Evolutionary conservation across 768 basidiomycete genomes (phyloP).

Genomic region (Tulasnella sp.): DNA sequence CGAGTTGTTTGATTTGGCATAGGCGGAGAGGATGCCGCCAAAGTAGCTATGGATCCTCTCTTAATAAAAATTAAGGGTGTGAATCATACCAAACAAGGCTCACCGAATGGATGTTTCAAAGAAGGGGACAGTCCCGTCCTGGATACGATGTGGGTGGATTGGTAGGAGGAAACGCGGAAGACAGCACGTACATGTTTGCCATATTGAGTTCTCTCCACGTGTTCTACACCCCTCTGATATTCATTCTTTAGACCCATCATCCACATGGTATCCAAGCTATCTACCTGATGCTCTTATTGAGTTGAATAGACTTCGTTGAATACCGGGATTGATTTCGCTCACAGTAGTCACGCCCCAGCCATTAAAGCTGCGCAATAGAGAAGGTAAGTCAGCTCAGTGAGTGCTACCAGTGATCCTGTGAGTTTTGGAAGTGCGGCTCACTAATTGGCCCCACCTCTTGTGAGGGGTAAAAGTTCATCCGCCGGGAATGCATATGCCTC

Average conservation of each 20-base stretch:
- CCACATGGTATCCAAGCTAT: conserved; percentile 78
- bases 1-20: conserved; percentile 43
- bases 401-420: not conserved
- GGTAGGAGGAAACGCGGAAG: no score
- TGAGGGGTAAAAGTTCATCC: conserved; percentile 23
- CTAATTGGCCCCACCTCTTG: conserved; percentile 15
- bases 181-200: not conserved
- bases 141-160: not conserved
- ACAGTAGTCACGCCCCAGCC: conserved; percentile 65
- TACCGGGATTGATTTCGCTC: no score
- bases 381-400: not conserved
- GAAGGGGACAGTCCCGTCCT: conserved; percentile 34
- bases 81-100: not conserved
- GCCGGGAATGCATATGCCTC: conserved; percentile 21
- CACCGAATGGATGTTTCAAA: conserved; percentile 81
- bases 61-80: no score
- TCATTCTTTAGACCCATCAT: conserved; percentile 60
- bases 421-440: not conserved
- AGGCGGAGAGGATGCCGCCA: conserved; percentile 76
- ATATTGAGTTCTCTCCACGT: conserved; percentile 12
- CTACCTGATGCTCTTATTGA: conserved; percentile 30
- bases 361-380: conserved; percentile 30
- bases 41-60: conserved; percentile 42
- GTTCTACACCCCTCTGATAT: conserved; percentile 31
- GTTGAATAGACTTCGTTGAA: not conserved